phyloP scores from a whole-genome alignment of 306 rosid species.

The Quercus engelmannii region DNA sequence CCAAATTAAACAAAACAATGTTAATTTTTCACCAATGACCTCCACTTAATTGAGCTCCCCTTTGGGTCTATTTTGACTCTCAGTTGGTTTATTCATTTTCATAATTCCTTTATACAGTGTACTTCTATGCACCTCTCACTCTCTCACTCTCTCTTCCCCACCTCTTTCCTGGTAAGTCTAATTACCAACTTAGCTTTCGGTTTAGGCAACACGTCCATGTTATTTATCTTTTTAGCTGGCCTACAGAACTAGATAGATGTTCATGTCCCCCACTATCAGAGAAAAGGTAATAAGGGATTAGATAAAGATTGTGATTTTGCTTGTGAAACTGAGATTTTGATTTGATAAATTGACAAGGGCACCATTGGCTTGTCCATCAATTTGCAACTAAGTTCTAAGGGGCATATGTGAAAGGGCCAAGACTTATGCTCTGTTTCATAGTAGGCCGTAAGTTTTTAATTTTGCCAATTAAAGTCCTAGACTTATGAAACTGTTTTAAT shows the following conservation, averaged over 20 bases:
- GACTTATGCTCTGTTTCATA: no score
- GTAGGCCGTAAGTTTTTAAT: no score
- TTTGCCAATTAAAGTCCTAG: no score
- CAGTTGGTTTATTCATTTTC: not conserved
- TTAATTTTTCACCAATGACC: no score
- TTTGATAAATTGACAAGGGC: not conserved
- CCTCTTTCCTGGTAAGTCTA: conserved; percentile 11
- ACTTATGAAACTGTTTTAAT: no score
- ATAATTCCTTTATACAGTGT: not conserved
- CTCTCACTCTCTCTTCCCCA: no score
- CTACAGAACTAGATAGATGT: conserved; percentile 36
- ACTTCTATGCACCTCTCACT: not conserved
- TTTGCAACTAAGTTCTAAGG: not conserved
- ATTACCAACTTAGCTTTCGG: conserved; percentile 14
- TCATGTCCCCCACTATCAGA: conserved; percentile 37
- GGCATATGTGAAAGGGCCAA: no score
- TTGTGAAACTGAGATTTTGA: conserved; percentile 11
- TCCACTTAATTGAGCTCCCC: no score
- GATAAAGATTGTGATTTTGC: conserved; percentile 20
- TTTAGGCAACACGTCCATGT: conserved; percentile 36
- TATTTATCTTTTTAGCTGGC: conserved; percentile 10
- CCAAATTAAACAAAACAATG: no score
- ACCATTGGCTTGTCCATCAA: not conserved
- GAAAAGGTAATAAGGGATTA: conserved; percentile 6
- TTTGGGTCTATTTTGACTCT: not conserved